Base-by-base conservation (phyloP, 2,329 filamentous ascomycete species). In the Thielaviopsis musarum region DNA sequence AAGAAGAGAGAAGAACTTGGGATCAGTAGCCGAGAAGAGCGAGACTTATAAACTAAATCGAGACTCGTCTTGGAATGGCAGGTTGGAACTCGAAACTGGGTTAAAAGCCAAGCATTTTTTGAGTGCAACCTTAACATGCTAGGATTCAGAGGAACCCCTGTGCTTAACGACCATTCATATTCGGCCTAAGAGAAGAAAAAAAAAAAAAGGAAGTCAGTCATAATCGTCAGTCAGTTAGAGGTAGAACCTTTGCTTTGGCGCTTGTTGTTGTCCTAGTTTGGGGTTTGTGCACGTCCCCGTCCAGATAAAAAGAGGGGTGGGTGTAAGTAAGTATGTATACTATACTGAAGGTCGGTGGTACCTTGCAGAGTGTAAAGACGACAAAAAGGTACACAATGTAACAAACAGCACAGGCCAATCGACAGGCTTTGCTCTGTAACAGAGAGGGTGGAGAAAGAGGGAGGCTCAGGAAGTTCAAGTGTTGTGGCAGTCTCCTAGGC, bases 21-120 rank as follows among this genome's bases (percentile, higher is more conserved):
- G 21, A 59, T 56, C 15, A 56, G 54, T 22, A 56, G 53, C 52
- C n/a, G 60, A 56, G 45, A 57, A 52, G 53, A 52, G 52, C 54
- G 22, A 57, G 60, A 56, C 56, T 56, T 58, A 59, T 61, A 61
- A 45, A 45, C 38, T 17, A 45, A 45, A 45, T 45, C 38, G 17
- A 45, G 38, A 3, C 17, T 45, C 15, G 38, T 7, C 30, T 34
- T 45, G 38, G 38, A 45, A 45, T 45, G 28, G 28, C 30, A 34
- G 24, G n/a, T 45, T 34, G 21, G 38, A 26, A 26, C 13, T 56
- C 34, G 24, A 17, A 41, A 6, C 30, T 30, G 54, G 54, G 28
- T 56, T 24, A 30, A 38, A 22, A 41, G 30, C 30, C 54, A 38
- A 56, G 54, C 54, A 34, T 13, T 30, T 55, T n/a, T 17, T 30